These are phyloP conservation scores for Colletotrichum sp. DNA, from an alignment of 2,329 filamentous ascomycete species.

Conservation along the genomic window DNA sequence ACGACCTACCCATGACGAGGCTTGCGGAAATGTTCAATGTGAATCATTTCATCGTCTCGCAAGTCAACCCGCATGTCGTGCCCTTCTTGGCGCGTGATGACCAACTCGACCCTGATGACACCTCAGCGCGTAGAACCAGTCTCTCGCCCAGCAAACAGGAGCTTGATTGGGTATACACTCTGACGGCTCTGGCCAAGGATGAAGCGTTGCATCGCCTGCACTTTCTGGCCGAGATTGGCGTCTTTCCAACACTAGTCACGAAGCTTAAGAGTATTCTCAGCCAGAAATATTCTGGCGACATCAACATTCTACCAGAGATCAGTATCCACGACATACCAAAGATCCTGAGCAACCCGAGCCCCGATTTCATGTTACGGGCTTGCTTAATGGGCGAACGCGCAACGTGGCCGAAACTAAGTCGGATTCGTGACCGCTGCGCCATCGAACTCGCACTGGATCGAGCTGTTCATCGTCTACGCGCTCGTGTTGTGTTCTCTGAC, in stretches of 20 bases:
- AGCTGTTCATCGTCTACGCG: conserved; percentile 72
- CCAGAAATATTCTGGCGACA: conserved; percentile 93
- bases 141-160: conserved; percentile 40
- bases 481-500: conserved; percentile 72
- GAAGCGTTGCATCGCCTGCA: conserved; percentile 84
- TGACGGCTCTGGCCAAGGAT: conserved; percentile 77
- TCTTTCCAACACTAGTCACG: conserved; percentile 79
- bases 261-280: conserved; percentile 83
- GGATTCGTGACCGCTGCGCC: conserved; percentile 85
- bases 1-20: conserved; percentile 89
- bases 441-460: conserved; percentile 86
- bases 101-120: conserved; percentile 46
- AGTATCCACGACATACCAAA: conserved; percentile 74
- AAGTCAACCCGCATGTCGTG: conserved; percentile 93
- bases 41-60: conserved; percentile 97
- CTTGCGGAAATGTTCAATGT: conserved; percentile 97
- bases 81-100: conserved; percentile 84
- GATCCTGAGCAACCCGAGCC: conserved; percentile 82
- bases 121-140: conserved; percentile 23
- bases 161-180: conserved; percentile 65
- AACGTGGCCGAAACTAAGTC: conserved; percentile 88
- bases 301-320: conserved; percentile 88
- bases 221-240: conserved; percentile 78
- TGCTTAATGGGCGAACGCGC: conserved; percentile 81
- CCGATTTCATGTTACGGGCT: conserved; percentile 84